Evolutionary conservation across 169 alveolate genomes (phyloP).

Genomic region (Cardiosporidium cionae): DNA sequence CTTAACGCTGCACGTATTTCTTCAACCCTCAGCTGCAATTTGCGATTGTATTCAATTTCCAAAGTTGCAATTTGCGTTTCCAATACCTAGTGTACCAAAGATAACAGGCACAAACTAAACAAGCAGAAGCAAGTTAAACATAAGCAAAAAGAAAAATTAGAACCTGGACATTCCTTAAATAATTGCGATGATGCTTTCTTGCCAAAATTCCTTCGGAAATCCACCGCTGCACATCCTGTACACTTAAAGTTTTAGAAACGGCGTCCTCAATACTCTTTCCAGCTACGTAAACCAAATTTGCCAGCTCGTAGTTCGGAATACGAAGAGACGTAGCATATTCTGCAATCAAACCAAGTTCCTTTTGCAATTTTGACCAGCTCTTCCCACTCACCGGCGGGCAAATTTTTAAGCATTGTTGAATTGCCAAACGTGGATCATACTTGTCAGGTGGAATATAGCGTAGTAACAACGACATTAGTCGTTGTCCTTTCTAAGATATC

Average conservation of each 20-base stretch:
- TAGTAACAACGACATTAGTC: conserved; percentile 2
- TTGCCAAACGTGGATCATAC: not conserved
- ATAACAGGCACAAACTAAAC: too few relatives aligned
- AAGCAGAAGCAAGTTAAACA: too few relatives aligned
- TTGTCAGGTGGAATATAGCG: conserved; percentile 10
- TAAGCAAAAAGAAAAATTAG: too few relatives aligned
- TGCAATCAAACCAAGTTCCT: not conserved
- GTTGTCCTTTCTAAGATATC: conserved; percentile 7
- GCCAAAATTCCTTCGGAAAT: not conserved
- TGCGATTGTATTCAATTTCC: too few relatives aligned
- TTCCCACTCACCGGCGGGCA: not conserved
- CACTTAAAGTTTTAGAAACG: too few relatives aligned
- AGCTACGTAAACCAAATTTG: too few relatives aligned
- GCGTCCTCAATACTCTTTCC: too few relatives aligned
- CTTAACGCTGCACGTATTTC: too few relatives aligned
- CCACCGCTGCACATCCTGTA: too few relatives aligned
- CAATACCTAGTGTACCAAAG: too few relatives aligned
- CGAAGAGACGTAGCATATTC: not conserved
- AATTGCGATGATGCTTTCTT: conserved; percentile 1
- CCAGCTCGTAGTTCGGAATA: not conserved
- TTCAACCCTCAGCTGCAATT: too few relatives aligned
- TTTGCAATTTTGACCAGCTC: not conserved
- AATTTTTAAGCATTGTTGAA: not conserved
- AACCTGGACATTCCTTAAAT: conserved; percentile 2
- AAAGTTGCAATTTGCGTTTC: too few relatives aligned